Conservation (phyloP, 768 basidiomycete species). For the Hericium rajendrae region DNA sequence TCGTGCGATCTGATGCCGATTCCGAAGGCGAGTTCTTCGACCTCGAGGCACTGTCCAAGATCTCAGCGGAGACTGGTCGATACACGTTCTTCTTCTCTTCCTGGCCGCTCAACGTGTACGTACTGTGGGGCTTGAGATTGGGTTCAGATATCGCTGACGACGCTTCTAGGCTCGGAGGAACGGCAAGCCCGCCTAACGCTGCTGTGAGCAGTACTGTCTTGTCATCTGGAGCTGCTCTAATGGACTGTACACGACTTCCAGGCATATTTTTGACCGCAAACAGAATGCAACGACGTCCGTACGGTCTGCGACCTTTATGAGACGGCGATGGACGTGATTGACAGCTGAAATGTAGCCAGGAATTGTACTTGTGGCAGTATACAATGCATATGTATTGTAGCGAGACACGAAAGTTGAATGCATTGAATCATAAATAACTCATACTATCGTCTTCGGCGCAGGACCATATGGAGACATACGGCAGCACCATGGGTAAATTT, state of each 20-base stretch:
- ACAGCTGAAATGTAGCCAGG: too few species aligned
- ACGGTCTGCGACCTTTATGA: too few species aligned
- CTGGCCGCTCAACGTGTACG: constrained; percentile 66
- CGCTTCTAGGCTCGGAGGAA: constrained; percentile 45
- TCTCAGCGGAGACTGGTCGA: constrained; percentile 45
- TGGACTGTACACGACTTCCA: neutral
- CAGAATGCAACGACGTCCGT: too few species aligned
- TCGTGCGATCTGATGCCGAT: neutral
- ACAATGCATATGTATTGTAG: too few species aligned
- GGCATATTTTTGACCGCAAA: constrained; percentile 18
- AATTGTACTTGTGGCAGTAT: too few species aligned
- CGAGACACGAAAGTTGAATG: too few species aligned
- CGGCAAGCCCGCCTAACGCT: constrained; percentile 63
- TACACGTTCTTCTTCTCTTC: constrained; percentile 74
- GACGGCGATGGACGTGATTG: too few species aligned
- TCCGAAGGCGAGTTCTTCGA: constrained; percentile 60
- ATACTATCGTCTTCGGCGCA: too few species aligned
- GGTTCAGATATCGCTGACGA: neutral
- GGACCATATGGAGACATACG: too few species aligned
- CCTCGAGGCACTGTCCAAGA: constrained; percentile 48
- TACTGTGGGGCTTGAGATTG: neutral
- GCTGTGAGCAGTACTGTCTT: constrained; percentile 36
- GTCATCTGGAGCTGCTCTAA: too few species aligned
- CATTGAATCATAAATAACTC: too few species aligned
- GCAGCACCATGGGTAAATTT: too few species aligned